Percentiles rank a stretch among this genome's conserved stretches.
Evolutionary conservation across 139 green algal species (phyloP).

Genomic region (Coelastrella sp.): DNA sequence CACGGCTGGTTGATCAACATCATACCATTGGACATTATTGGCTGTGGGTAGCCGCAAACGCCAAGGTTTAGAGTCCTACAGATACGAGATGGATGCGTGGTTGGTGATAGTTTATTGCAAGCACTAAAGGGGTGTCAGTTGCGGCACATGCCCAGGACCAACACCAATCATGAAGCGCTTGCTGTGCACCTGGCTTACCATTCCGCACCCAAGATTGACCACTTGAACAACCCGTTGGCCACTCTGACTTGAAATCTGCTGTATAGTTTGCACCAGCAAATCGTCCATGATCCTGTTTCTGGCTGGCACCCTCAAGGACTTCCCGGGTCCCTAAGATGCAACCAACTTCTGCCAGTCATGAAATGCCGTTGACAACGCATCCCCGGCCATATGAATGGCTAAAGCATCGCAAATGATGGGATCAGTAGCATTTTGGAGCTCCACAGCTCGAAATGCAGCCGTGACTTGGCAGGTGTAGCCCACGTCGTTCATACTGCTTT

Average conservation of each 20-base stretch:
- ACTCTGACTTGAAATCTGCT: neutral
- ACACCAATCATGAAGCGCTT: neutral
- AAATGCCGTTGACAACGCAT: slow-evolving; percentile 27
- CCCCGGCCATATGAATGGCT: slow-evolving; percentile 36
- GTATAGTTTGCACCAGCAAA: slow-evolving; percentile 32
- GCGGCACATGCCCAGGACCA: neutral
- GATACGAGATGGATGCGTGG: neutral
- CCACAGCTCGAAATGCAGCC: slow-evolving; percentile 39
- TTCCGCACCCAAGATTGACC: slow-evolving; percentile 60
- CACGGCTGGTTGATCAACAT: slow-evolving; percentile 54
- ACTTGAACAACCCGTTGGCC: slow-evolving; percentile 40
- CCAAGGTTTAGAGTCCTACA: slow-evolving; percentile 59
- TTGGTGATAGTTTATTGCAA: neutral
- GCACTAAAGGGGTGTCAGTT: neutral
- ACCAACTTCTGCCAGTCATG: slow-evolving; percentile 9
- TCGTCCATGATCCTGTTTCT: slow-evolving; percentile 60
- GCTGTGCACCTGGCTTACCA: slow-evolving; percentile 23
- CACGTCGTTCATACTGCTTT: slow-evolving; percentile 2
- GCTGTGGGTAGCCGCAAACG: slow-evolving; percentile 31
- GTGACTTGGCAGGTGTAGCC: slow-evolving; percentile 45
- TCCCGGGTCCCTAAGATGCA: slow-evolving; percentile 48
- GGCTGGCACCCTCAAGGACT: slow-evolving; percentile 58
- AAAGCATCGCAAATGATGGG: slow-evolving; percentile 45
- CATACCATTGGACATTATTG: slow-evolving; percentile 42
- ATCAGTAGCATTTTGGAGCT: slow-evolving; percentile 5